Conservation (phyloP, 768 basidiomycete genomes). For the Lentinula sp. region DNA sequence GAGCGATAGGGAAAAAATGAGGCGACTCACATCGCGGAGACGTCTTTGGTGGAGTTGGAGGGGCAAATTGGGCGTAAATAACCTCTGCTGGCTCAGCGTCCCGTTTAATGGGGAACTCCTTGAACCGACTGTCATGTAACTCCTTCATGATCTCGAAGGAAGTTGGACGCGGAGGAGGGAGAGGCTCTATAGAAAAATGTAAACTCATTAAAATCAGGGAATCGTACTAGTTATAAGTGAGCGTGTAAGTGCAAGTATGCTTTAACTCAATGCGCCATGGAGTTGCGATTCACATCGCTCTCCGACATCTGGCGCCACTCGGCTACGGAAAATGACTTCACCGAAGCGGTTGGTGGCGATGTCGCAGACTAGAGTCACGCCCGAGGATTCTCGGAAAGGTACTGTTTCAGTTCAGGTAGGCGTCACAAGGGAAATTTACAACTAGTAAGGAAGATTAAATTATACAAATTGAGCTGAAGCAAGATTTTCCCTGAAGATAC, state of each 20-base stretch:
- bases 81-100: neutral
- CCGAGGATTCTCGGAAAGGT: neutral
- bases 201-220: neutral
- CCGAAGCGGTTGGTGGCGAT: neutral
- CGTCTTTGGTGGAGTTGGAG: neutral
- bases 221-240: neutral
- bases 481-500: conserved; percentile 47
- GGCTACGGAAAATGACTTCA: neutral
- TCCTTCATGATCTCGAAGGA: neutral
- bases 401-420: no score
- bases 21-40: neutral
- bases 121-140: neutral
- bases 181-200: neutral
- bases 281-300: conserved; percentile 1
- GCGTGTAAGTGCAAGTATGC: neutral
- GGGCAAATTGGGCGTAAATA: neutral
- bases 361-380: neutral
- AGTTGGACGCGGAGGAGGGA: neutral
- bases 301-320: neutral
- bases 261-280: neutral
- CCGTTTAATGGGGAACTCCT: neutral
- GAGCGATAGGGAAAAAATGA: neutral
- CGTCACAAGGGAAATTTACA: neutral
- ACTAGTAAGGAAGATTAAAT: neutral
- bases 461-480: conserved; percentile 39